Evolutionary conservation across 805 yeast genomes (phyloP).

Genomic region (Teunomyces tritomae): DNA sequence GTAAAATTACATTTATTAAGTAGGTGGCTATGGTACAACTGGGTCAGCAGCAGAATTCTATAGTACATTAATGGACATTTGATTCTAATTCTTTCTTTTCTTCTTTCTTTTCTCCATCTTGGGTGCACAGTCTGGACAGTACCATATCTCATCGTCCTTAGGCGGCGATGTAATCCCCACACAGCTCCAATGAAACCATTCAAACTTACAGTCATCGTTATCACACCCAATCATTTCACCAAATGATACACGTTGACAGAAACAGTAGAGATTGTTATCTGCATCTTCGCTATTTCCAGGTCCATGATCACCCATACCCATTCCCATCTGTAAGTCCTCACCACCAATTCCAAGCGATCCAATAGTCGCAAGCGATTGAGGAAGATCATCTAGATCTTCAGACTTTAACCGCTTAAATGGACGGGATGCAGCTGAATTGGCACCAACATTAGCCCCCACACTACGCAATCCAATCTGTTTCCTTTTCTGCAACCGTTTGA

Average conservation of each 20-base stretch:
- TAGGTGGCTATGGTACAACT: neutral
- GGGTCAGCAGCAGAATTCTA: neutral
- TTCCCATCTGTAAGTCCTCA: slow-evolving; percentile 1
- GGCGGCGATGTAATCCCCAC: slow-evolving; percentile 90
- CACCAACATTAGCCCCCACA: slow-evolving; percentile 6
- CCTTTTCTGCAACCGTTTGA: slow-evolving; percentile 25
- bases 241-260: slow-evolving; percentile 89
- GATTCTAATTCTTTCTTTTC: slow-evolving; percentile 28
- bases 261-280: slow-evolving; percentile 60
- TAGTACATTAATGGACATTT: neutral
- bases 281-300: slow-evolving; percentile 42
- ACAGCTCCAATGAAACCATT: slow-evolving; percentile 97
- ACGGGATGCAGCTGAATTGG: slow-evolving; percentile 3
- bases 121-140: slow-evolving; percentile 78
- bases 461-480: slow-evolving; percentile 12
- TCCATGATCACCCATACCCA: slow-evolving; percentile 7
- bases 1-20: neutral
- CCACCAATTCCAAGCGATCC: slow-evolving; percentile 1
- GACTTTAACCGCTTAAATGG: slow-evolving; percentile 12
- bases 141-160: slow-evolving; percentile 79
- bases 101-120: slow-evolving; percentile 45
- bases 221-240: slow-evolving; percentile 98
- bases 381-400: slow-evolving; percentile 13
- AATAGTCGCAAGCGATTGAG: neutral
- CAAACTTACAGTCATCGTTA: slow-evolving; percentile 79